These are phyloP conservation scores for Paracamarosporium sp. DNA, from an alignment of 2,329 filamentous ascomycete genomes.

Conservation along the genomic window DNA sequence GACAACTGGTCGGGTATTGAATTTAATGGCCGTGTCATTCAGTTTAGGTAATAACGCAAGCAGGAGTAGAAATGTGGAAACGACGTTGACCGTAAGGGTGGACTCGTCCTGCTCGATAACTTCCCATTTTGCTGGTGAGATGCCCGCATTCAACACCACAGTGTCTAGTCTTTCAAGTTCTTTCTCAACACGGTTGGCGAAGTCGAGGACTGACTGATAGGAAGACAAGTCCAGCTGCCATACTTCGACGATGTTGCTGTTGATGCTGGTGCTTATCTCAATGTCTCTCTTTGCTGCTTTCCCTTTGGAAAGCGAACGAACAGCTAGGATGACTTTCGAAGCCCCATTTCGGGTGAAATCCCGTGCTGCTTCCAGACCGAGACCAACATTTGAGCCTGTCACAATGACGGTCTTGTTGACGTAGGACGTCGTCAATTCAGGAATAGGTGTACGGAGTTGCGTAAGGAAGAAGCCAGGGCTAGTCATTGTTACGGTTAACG, in stretches of 20 bases:
- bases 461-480: no score
- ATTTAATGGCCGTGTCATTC: constrained; percentile 21
- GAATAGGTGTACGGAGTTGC: no score
- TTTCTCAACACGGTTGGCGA: constrained; percentile 23
- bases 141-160: constrained; percentile 43
- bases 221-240: constrained; percentile 32
- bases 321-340: constrained; percentile 37
- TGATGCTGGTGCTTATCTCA: constrained; percentile 15
- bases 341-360: constrained; percentile 33
- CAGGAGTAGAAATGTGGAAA: constrained; percentile 57
- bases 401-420: constrained; percentile 46
- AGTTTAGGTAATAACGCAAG: constrained; percentile 52
- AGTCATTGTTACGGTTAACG: no score
- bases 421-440: background rate
- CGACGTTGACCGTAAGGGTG: constrained; percentile 62
- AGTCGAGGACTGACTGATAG: constrained; percentile 24
- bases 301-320: constrained; percentile 37
- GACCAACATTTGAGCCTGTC: constrained; percentile 44
- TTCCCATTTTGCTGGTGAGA: constrained; percentile 24
- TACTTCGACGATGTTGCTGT: constrained; percentile 23
- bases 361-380: constrained; percentile 38
- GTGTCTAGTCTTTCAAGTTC: constrained; percentile 36
- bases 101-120: constrained; percentile 35
- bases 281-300: constrained; percentile 33
- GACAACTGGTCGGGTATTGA: constrained; percentile 19